A percentile compares a stretch with the other conserved stretches of the same genome.
Evolutionary conservation across 345 rosid genomes (phyloP).

Genomic region (Eucalyptus victrix): DNA sequence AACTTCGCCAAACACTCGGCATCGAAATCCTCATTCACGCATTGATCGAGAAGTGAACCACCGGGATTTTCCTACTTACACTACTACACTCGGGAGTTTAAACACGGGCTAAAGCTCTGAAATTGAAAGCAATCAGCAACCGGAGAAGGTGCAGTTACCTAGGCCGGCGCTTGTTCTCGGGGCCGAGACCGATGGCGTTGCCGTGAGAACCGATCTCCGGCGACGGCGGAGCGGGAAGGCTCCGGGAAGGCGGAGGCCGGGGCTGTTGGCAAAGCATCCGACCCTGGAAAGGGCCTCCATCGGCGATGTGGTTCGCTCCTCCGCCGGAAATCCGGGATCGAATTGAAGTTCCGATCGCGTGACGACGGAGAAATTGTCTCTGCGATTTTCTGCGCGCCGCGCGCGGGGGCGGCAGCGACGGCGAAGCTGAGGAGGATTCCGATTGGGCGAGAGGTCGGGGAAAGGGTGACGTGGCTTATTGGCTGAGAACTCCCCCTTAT

Average conservation of each 20-base stretch:
- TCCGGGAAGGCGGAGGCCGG: constrained; percentile 2
- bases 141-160: constrained; percentile 10
- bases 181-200: constrained; percentile 8
- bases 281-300: constrained; percentile 54
- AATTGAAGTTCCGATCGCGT: background rate
- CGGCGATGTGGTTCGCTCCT: background rate
- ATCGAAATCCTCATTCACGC: background rate
- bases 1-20: background rate
- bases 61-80: background rate
- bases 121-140: background rate
- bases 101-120: background rate
- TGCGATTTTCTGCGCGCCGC: background rate
- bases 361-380: background rate
- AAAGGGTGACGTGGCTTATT: background rate
- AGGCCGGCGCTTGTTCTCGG: constrained; percentile 34
- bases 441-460: background rate
- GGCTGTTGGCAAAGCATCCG: constrained; percentile 23
- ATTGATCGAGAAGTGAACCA: background rate
- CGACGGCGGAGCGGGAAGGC: constrained; percentile 2
- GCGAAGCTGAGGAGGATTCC: background rate
- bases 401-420: background rate
- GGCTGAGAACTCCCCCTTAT: background rate
- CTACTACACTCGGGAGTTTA: background rate
- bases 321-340: background rate
- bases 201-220: constrained; percentile 11